These are phyloP conservation scores for Spatholobus suberectus DNA, from an alignment of 306 rosid species.

Conservation along the genomic window DNA sequence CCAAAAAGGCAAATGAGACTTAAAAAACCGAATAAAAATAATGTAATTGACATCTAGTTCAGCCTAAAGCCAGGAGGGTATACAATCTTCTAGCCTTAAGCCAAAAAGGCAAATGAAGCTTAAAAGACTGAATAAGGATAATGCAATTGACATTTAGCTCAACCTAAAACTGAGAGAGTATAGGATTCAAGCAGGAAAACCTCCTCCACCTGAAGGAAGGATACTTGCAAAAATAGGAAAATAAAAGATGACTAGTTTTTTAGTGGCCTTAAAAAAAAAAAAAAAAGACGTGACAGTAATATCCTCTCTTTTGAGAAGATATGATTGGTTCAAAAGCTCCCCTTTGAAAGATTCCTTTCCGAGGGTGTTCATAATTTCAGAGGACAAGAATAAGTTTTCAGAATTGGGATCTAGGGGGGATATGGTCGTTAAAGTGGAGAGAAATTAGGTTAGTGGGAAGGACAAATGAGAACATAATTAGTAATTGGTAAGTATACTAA, in stretches of 20 bases:
- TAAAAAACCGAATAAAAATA: too few relatives aligned
- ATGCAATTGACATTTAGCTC: too few relatives aligned
- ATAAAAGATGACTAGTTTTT: not conserved
- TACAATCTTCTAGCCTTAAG: too few relatives aligned
- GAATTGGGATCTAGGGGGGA: not conserved
- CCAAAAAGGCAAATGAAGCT: too few relatives aligned
- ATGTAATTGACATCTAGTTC: too few relatives aligned
- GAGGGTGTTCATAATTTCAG: not conserved
- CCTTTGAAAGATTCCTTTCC: slow-evolving; percentile 3
- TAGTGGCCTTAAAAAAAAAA: not conserved
- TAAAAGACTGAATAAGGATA: too few relatives aligned
- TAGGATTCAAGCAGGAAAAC: too few relatives aligned
- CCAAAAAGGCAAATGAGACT: too few relatives aligned
- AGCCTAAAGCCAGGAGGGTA: too few relatives aligned
- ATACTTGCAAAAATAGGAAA: not conserved
- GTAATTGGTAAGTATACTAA: not conserved
- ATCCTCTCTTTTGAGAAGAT: not conserved
- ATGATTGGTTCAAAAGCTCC: not conserved
- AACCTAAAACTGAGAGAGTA: too few relatives aligned
- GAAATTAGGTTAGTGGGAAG: not conserved
- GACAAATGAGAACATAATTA: not conserved
- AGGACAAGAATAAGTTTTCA: not conserved
- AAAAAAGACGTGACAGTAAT: not conserved
- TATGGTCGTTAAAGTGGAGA: not conserved
- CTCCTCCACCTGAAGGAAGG: too few relatives aligned